phyloP scores from a whole-genome alignment of 441 rosid species.

The Hura crepitans region DNA sequence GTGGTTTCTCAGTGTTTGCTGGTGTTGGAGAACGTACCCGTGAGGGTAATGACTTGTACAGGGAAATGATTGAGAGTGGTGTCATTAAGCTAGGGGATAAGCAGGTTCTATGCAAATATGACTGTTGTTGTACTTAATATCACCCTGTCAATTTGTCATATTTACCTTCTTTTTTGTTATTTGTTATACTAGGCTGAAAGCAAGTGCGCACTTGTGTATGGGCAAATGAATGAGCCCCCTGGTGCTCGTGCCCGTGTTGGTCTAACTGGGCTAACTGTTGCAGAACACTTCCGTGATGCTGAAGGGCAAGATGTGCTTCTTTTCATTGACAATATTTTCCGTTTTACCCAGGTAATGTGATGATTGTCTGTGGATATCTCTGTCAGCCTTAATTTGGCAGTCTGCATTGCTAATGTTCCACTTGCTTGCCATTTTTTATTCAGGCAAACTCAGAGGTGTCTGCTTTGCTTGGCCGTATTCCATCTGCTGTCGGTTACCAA shows the following conservation, averaged over 20 bases:
- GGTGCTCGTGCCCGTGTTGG: conserved; percentile 99
- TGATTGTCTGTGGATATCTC: not conserved
- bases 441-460: conserved; percentile 98
- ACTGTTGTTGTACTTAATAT: not conserved
- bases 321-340: conserved; percentile 93
- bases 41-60: conserved; percentile 95
- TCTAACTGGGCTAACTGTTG: conserved; percentile 93
- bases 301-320: conserved; percentile 98
- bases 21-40: conserved; percentile 99
- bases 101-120: conserved; percentile 45
- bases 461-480: conserved; percentile 97
- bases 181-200: conserved; percentile 56
- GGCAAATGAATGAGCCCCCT: conserved; percentile 99
- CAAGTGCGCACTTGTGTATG: conserved; percentile 98
- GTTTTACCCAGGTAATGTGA: conserved; percentile 73
- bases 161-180: not conserved
- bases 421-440: not conserved
- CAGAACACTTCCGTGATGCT: conserved; percentile 97
- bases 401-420: conserved; percentile 6
- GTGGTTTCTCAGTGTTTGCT: conserved; percentile 99
- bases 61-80: conserved; percentile 98
- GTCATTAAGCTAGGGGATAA: conserved; percentile 96
- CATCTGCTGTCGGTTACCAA: conserved; percentile 99
- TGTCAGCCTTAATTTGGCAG: not conserved
- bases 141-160: not conserved